phyloP scores from a whole-genome alignment of 75 land plant genomes.

The Ceratopteris richardii region DNA sequence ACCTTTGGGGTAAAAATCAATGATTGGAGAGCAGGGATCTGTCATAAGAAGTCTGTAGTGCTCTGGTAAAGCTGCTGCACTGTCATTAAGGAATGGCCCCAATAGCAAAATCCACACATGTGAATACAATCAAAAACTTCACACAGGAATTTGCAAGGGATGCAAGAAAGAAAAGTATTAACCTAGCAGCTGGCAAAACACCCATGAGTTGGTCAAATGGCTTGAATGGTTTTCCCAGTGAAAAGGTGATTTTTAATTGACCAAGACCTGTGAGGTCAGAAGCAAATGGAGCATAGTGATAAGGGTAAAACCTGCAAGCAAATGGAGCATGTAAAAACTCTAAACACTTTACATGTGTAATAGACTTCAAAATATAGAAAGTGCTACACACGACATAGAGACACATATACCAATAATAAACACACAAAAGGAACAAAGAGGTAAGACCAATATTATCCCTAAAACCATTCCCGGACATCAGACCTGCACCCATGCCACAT shows the following conservation, averaged over 20 bases:
- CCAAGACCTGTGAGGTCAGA: slow-evolving; percentile 21
- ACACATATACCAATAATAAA: too few species aligned
- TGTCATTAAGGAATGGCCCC: slow-evolving; percentile 5
- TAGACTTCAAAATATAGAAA: too few species aligned
- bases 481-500: too few species aligned
- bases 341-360: too few species aligned
- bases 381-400: too few species aligned
- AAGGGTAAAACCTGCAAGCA: slow-evolving; percentile 30
- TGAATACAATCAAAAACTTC: background rate
- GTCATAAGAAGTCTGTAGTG: slow-evolving; percentile 25
- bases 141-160: too few species aligned
- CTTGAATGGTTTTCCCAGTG: slow-evolving; percentile 25
- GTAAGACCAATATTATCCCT: too few species aligned
- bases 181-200: slow-evolving; percentile 40
- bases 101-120: background rate
- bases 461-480: too few species aligned
- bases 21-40: slow-evolving; percentile 17
- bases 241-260: slow-evolving; percentile 8
- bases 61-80: slow-evolving; percentile 27
- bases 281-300: slow-evolving; percentile 39
- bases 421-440: too few species aligned
- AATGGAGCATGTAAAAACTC: background rate
- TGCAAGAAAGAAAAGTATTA: too few species aligned
- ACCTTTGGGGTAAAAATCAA: slow-evolving; percentile 35
- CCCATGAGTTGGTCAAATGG: slow-evolving; percentile 40